Evolutionary conservation across 257 asterid genomes (phyloP).

Genomic region (Rubia yunnanensis): DNA sequence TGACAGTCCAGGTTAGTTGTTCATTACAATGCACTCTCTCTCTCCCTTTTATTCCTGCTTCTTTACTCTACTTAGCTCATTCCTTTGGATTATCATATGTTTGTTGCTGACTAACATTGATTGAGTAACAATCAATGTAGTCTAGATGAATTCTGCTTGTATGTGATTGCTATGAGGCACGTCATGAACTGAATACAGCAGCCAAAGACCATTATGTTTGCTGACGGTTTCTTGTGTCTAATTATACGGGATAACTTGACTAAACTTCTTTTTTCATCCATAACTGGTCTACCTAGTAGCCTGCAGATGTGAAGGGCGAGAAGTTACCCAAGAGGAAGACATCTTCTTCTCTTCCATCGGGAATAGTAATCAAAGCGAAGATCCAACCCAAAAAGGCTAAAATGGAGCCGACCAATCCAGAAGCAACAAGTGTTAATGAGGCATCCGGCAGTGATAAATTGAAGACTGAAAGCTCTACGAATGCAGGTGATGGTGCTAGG

Average conservation of each 20-base stretch:
- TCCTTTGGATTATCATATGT: background rate
- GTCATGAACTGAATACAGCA: background rate
- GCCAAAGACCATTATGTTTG: background rate
- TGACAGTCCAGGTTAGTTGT: slow-evolving; percentile 41
- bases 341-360: slow-evolving; percentile 34
- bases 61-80: background rate
- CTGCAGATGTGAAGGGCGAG: slow-evolving; percentile 34
- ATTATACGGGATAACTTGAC: background rate
- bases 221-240: background rate
- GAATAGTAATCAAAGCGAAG: slow-evolving; percentile 56
- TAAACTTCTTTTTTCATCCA: background rate
- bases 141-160: background rate
- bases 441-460: slow-evolving; percentile 6
- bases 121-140: too few species aligned
- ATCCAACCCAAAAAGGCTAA: slow-evolving; percentile 84
- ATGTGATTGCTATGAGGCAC: background rate
- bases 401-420: slow-evolving; percentile 22
- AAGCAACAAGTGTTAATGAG: slow-evolving; percentile 11
- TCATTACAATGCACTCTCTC: background rate
- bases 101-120: too few species aligned
- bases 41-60: background rate
- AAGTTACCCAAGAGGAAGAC: slow-evolving; percentile 38
- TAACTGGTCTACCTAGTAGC: background rate
- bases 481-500: background rate
- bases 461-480: background rate